Percentiles rank a stretch among this genome's conserved stretches.
Conservation (phyloP, 2,329 filamentous ascomycete genomes). For the Hirsutella thompsonii region DNA sequence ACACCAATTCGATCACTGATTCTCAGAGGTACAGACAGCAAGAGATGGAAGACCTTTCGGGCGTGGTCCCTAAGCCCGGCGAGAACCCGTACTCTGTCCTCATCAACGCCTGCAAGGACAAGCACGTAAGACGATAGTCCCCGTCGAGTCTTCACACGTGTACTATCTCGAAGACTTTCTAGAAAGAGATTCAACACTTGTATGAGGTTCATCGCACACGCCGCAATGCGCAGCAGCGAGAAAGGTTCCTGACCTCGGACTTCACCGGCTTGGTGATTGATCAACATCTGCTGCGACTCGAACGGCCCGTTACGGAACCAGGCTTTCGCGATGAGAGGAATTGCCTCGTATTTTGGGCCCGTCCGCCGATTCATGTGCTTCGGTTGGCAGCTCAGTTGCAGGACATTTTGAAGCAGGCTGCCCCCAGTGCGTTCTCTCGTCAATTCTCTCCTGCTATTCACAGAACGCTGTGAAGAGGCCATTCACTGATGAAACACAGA, state of each 20-base stretch:
- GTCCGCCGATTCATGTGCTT: slow-evolving; percentile 62
- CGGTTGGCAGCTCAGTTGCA: slow-evolving; percentile 59
- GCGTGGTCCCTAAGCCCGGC: slow-evolving; percentile 32
- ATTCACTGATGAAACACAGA: slow-evolving; percentile 27
- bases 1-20: no score
- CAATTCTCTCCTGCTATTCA: no score
- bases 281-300: slow-evolving; percentile 57
- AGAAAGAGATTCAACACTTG: slow-evolving; percentile 55
- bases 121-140: slow-evolving; percentile 39
- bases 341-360: slow-evolving; percentile 79
- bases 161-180: not conserved
- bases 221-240: slow-evolving; percentile 64
- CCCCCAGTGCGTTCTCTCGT: slow-evolving; percentile 61
- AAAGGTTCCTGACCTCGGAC: slow-evolving; percentile 54
- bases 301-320: slow-evolving; percentile 48
- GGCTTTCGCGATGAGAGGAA: slow-evolving; percentile 64
- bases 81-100: slow-evolving; percentile 69
- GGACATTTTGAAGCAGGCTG: slow-evolving; percentile 44
- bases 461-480: not conserved
- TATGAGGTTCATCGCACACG: slow-evolving; percentile 64
- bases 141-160: not conserved
- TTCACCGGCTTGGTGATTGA: slow-evolving; percentile 67
- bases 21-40: no score
- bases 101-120: slow-evolving; percentile 52
- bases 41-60: slow-evolving; percentile 10